Evolutionary conservation across 2,329 filamentous ascomycete genomes (phyloP).

Genomic region (Ceratocystis huliohia): DNA sequence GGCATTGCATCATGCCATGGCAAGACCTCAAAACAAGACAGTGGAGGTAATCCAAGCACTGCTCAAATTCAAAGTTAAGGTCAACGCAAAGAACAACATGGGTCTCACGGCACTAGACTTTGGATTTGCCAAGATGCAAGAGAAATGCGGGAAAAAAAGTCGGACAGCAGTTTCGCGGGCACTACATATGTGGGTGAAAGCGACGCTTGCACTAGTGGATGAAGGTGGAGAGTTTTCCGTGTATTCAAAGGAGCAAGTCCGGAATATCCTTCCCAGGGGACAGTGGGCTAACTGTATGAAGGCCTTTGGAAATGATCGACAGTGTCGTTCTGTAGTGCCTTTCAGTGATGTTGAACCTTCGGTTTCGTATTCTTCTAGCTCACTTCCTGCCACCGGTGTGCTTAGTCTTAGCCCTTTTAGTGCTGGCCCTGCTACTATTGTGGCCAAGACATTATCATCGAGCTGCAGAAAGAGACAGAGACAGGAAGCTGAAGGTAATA

Average conservation of each 20-base stretch:
- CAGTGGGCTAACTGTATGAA: neutral
- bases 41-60: conserved; percentile 5
- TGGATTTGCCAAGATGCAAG: conserved; percentile 1
- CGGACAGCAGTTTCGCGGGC: neutral
- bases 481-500: neutral
- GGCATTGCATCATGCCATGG: conserved; percentile 16
- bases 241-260: neutral
- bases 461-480: neutral
- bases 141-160: neutral
- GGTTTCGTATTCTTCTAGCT: too few species aligned
- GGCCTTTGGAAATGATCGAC: neutral
- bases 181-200: conserved; percentile 3
- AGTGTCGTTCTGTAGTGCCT: too few species aligned
- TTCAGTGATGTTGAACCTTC: too few species aligned
- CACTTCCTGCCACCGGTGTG: too few species aligned
- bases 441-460: neutral
- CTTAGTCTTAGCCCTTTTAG: too few species aligned
- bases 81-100: conserved; percentile 8
- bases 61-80: neutral
- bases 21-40: neutral
- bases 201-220: conserved; percentile 3
- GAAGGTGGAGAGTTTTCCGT: conserved; percentile 11
- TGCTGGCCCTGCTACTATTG: too few species aligned
- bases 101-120: conserved; percentile 17
- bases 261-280: neutral